These are phyloP conservation scores for Penicillium manginii DNA, from an alignment of 495 filamentous ascomycete genomes.

Conservation along the genomic window DNA sequence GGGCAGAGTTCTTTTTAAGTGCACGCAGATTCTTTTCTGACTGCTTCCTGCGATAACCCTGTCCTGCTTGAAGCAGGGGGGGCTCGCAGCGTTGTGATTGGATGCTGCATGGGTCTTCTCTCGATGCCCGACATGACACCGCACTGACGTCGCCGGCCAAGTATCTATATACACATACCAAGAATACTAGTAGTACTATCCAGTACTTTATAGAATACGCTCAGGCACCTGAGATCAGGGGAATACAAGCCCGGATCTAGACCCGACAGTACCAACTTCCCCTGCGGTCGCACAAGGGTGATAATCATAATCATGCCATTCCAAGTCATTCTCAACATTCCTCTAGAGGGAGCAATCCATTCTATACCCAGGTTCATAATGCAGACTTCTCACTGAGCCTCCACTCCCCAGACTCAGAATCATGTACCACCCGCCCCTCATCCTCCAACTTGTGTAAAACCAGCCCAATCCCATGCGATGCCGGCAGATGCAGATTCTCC, in stretches of 20 bases:
- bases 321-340: neutral
- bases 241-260: conserved; percentile 1
- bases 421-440: conserved; percentile 63
- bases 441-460: conserved; percentile 70
- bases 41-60: neutral
- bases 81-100: neutral
- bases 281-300: neutral
- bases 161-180: neutral
- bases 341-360: neutral
- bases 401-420: conserved; percentile 55
- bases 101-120: neutral
- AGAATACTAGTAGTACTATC: neutral
- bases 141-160: conserved; percentile 19
- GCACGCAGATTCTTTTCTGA: too few relatives aligned
- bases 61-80: neutral
- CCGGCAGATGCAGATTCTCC: conserved; percentile 73
- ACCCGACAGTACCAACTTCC: neutral
- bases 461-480: conserved; percentile 67
- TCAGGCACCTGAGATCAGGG: neutral
- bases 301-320: neutral
- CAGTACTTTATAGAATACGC: neutral
- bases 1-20: too few relatives aligned
- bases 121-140: conserved; percentile 18
- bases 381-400: conserved; percentile 45
- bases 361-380: conserved; percentile 25